A percentile compares a stretch with the other conserved stretches of the same genome.
These are phyloP conservation scores for Dysphania ambrosioides DNA, from an alignment of 148 eudicot species.

Conservation along the genomic window DNA sequence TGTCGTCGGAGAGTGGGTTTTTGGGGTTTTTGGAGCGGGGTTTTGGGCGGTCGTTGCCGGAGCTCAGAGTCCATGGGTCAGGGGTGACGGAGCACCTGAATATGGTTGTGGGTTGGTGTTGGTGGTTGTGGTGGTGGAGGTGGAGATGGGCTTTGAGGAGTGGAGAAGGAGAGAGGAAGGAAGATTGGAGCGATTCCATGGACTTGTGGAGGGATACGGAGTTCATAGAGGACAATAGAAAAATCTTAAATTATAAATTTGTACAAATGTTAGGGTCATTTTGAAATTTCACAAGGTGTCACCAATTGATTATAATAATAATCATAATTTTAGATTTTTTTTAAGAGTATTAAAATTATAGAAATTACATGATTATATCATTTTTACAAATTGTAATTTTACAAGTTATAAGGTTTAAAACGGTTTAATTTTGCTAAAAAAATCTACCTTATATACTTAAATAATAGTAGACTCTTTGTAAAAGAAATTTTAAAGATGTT, in stretches of 20 bases:
- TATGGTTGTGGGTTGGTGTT: not conserved
- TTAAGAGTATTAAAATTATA: too few relatives aligned
- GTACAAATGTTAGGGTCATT: not conserved
- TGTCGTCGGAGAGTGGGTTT: conserved; percentile 72
- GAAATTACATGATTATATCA: too few relatives aligned
- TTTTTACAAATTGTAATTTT: too few relatives aligned
- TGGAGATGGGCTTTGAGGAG: conserved; percentile 30
- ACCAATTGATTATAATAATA: too few relatives aligned
- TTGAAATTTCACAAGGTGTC: not conserved
- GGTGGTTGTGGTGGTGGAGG: conserved; percentile 11
- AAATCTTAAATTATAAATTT: too few relatives aligned
- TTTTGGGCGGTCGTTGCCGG: conserved; percentile 55
- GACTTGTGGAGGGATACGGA: not conserved
- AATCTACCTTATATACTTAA: too few relatives aligned
- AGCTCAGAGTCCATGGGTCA: conserved; percentile 85
- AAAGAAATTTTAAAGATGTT: too few relatives aligned
- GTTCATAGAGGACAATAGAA: not conserved
- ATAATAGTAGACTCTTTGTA: too few relatives aligned
- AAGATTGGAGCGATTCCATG: conserved; percentile 50
- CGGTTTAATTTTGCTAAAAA: too few relatives aligned
- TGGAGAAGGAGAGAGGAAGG: conserved; percentile 39
- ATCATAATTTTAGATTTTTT: too few relatives aligned
- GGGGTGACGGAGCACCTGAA: conserved; percentile 42
- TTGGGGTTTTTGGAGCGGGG: conserved; percentile 70
- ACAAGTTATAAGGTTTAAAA: too few relatives aligned